Base-by-base conservation (phyloP, 1,139 yeast species). In the Lodderomyces pseudojiufengensis region DNA sequence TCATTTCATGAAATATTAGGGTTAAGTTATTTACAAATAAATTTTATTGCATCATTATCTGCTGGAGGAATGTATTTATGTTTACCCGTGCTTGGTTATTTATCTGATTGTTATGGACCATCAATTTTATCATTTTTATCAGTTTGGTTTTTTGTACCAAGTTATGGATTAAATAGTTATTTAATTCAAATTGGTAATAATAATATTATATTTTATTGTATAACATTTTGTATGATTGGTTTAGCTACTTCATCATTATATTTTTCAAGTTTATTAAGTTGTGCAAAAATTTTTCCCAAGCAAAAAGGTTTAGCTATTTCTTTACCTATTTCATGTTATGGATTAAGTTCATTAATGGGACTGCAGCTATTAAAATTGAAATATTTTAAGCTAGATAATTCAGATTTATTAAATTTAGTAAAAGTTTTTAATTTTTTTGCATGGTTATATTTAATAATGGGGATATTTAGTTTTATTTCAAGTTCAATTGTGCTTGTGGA, bases 101-200 rank as follows among this genome's bases (percentile, higher is more conserved):
- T 85, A 32, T 90, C 95, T 1, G 97, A 92, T 56, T 64, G 78
- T 18, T 84, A 83, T 52, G 96, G 97, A 0, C 94, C 95, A 1
- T 83, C 85, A 10, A 54, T 84, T 18, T 59, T 90, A 32, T 80
- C 92, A 3, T 49, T 82, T 15, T 53, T 84, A 22, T 76, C 94
- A 13, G 64, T 83, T 28, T 44, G 76, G 41, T 64, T 84, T 31
- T 84, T 84, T 48, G 69, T 78, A n/a, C 88, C 95, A 0, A 81
- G 90, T 14, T 90, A 90, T 57, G 57, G 71, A 13, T 51, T 75
- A 26, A 80, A 63, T 41, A 54, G 49, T 22, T 41, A 38, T 12
- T 38, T 54, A 18, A 45, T 49, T 2, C 10, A 13, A 4, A 12
- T 9, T 3, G 12, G 26, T 13, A 20, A 20, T 21, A 11, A 31